Evolutionary conservation across 2,329 filamentous ascomycete species (phyloP), one percentile per base, ranked within the genome.

Genomic region (Ustilaginoidea virens): DNA sequence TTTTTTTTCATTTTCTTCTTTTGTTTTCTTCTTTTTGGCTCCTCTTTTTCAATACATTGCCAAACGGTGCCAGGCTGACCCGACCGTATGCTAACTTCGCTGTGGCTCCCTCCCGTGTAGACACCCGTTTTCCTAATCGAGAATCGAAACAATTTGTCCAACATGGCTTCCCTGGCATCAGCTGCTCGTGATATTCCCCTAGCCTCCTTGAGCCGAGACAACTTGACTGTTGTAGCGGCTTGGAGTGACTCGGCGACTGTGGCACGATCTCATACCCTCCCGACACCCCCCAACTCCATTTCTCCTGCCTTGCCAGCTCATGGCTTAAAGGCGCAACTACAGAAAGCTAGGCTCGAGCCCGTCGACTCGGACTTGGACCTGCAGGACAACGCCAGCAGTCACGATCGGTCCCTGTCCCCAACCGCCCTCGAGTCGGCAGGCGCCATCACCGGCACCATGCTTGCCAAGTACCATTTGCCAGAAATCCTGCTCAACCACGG

Each of bases 271-370:
- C 63, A 67, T 44, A 63, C 71, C 52, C 73, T 93, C 47, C 83
- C 80, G 38, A 94, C 87, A 52, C 87, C 87, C 49, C 87, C 87
- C 36, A 92, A 87, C 63, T 94, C 86, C 55, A 85, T 94, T 52
- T 94, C 86, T 36, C 87, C 87, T 27, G 77, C 73, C 42, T 67
- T 94, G 41, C 75, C 79, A 44, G 81, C 86, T 35, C 81, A 87
- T 45, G 79, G 78, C 45, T 72, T 80, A 49, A 80, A 78, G 53
- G 67, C 71, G 38, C 75, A 75, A 49, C 62, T 73, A 40, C 66
- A 66, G 47, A 65, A 62, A 53, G 64, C 63, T 39, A 62, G 50
- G 42, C 62, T 73, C 46, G 70, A 74, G 39, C 61, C 66, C 45
- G 69, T 86, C 52, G 83, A 92, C 51, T 90, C 83, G 37, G 85